phyloP scores from a whole-genome alignment of 305 asterid species.

The Fraxinus xanthoxyloides region DNA sequence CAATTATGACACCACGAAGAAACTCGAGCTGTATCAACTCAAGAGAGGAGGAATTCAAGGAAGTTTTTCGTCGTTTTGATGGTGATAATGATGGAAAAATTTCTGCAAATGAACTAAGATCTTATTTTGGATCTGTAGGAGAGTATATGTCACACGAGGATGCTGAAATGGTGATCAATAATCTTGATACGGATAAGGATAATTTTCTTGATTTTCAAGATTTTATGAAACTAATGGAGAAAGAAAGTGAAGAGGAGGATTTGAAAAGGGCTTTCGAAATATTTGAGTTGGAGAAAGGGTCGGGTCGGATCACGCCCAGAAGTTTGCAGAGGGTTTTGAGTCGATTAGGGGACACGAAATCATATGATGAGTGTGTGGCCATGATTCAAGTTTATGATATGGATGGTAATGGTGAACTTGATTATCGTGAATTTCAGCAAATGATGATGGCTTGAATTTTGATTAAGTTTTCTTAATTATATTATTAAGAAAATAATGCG shows the following conservation, averaged over 20 bases:
- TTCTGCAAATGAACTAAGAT: slow-evolving; percentile 43
- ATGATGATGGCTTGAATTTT: slow-evolving; percentile 40
- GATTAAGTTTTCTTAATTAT: neutral
- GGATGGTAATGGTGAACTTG: slow-evolving; percentile 61
- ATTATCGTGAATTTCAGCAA: slow-evolving; percentile 41
- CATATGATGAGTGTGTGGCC: slow-evolving; percentile 54
- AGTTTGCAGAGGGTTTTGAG: slow-evolving; percentile 52
- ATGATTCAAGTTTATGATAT: slow-evolving; percentile 50
- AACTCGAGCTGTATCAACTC: neutral
- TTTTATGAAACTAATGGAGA: slow-evolving; percentile 39
- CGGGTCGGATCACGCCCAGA: slow-evolving; percentile 54
- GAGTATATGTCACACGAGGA: slow-evolving; percentile 57
- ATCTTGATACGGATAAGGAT: slow-evolving; percentile 46
- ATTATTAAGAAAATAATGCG: neutral
- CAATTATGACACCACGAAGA: neutral
- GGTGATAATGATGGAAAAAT: slow-evolving; percentile 46
- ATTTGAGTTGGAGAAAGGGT: slow-evolving; percentile 50
- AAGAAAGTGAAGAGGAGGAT: slow-evolving; percentile 32
- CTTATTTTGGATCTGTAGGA: slow-evolving; percentile 45
- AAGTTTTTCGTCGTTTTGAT: slow-evolving; percentile 58
- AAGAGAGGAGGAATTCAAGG: slow-evolving; percentile 40
- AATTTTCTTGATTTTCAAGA: slow-evolving; percentile 36
- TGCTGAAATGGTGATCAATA: slow-evolving; percentile 34
- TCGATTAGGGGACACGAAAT: slow-evolving; percentile 43
- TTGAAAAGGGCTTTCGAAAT: slow-evolving; percentile 49